phyloP scores from a whole-genome alignment of 1,139 yeast genomes.

The Meyerozyma elateridarum region DNA sequence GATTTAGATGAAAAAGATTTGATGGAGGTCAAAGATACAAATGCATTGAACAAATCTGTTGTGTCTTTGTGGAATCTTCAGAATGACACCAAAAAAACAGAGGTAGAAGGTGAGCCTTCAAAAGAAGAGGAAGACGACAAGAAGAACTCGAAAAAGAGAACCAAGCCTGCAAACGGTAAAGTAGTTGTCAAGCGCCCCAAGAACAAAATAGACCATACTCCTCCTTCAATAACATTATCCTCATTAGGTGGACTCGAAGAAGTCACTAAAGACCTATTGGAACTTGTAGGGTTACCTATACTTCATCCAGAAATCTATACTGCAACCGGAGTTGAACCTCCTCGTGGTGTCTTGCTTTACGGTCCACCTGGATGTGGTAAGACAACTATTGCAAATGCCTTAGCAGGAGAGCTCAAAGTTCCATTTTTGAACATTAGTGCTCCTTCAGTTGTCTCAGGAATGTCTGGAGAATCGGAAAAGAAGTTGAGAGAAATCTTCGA shows the following conservation, averaged over 20 bases:
- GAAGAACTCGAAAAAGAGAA: slow-evolving; percentile 11
- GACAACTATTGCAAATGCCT: slow-evolving; percentile 91
- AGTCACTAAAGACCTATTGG: slow-evolving; percentile 80
- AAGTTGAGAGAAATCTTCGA: slow-evolving; percentile 89
- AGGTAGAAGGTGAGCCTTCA: slow-evolving; percentile 10
- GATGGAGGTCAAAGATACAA: slow-evolving; percentile 57
- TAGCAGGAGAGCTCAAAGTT: slow-evolving; percentile 91
- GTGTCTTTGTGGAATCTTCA: slow-evolving; percentile 61
- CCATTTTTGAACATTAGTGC: slow-evolving; percentile 92
- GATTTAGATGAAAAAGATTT: slow-evolving; percentile 38
- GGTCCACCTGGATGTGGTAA: slow-evolving; percentile 99
- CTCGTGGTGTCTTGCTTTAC: slow-evolving; percentile 90
- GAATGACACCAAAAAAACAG: background rate
- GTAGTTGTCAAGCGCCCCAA: slow-evolving; percentile 33
- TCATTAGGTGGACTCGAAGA: slow-evolving; percentile 88
- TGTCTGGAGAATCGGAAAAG: slow-evolving; percentile 99
- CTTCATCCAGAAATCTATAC: slow-evolving; percentile 87
- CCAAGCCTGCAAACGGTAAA: slow-evolving; percentile 11
- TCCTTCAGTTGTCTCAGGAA: slow-evolving; percentile 96
- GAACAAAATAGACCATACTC: slow-evolving; percentile 54
- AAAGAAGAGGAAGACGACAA: slow-evolving; percentile 8
- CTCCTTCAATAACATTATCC: slow-evolving; percentile 63
- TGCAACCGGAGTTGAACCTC: slow-evolving; percentile 91
- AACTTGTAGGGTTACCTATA: slow-evolving; percentile 85
- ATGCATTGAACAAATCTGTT: slow-evolving; percentile 71